These are phyloP conservation scores for Fusarium subglutinans DNA, from an alignment of 2,329 filamentous ascomycete species.

Conservation along the genomic window DNA sequence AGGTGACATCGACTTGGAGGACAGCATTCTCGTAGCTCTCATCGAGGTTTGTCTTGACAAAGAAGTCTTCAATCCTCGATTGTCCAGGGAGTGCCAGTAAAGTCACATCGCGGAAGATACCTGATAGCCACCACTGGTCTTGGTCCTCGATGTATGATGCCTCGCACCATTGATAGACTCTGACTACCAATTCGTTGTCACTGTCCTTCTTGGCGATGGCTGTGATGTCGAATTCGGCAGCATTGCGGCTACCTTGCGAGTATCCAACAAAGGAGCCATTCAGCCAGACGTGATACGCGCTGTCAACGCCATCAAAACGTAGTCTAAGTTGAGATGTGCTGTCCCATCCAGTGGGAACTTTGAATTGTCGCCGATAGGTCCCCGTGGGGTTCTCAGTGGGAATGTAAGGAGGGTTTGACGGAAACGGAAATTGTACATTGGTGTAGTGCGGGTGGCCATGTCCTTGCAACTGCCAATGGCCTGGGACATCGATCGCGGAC, in stretches of 20 bases:
- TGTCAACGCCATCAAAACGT: constrained; percentile 9
- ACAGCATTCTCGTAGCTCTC: background rate
- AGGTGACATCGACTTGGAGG: background rate
- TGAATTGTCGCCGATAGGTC: background rate
- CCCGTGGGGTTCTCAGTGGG: constrained; percentile 8
- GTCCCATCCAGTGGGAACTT: background rate
- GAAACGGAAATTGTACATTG: constrained; percentile 13
- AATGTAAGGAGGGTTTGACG: constrained; percentile 6
- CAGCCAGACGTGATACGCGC: constrained; percentile 11
- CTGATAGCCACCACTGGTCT: constrained; percentile 21
- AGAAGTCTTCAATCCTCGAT: background rate
- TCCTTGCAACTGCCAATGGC: constrained; percentile 14
- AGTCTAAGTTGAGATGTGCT: background rate
- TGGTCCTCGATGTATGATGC: constrained; percentile 11
- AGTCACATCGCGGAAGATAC: constrained; percentile 15
- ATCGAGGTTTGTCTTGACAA: constrained; percentile 3
- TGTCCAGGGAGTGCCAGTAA: background rate
- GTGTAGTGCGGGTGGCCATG: constrained; percentile 12
- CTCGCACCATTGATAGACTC: constrained; percentile 16
- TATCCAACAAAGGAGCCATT: constrained; percentile 5
- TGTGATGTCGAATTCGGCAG: background rate
- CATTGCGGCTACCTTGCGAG: constrained; percentile 10
- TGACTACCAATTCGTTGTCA: background rate
- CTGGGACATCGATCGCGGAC: background rate
- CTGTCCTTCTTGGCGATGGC: background rate